Evolutionary conservation across 2,329 filamentous ascomycete species (phyloP), one percentile per base, ranked within the genome.

Genomic region (Zelopaecilomyces penicillatus): DNA sequence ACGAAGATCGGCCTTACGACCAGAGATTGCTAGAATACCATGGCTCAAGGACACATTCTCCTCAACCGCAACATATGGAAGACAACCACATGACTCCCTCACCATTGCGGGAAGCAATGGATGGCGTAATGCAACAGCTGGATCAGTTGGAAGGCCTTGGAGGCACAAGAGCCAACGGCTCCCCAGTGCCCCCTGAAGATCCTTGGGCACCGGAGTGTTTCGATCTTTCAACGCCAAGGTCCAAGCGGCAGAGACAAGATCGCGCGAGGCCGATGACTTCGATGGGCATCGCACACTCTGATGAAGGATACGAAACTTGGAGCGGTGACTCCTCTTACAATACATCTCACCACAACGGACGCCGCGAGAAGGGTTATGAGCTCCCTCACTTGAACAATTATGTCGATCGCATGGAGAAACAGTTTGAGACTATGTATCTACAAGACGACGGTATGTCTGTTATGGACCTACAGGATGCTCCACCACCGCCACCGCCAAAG

Each of bases 191-290:
- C 1, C 69, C 77, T 1, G 65, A 81, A 6, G 80, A 88, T 57
- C 83, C 89, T 4, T 98, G 93, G 93, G 93, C 89, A 0, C 89
- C 89, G 0, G 90, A 95, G 56, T 87, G 83, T 6, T 96, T 94
- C 57, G 83, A 78, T 45, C 65, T 77, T 60, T 64, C 76, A 3
- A 55, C 60, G 6, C 57, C 57, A 9, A 55, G 53, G 9, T 54
- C 62, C 3, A 56, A 47, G 29, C 52, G 53, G 19, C n/a, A 35
- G 32, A 37, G 37, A 19, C 50, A 57, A 42, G 60, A 63, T 30
- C 48, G 52, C 37, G 35, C 51, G 26, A 54, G 63, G 33, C 83
- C 89, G 0, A 75, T 86, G 51, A 93, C 88, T 4, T 84, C 88
- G 0, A 73, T 87, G 57, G 88, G 85, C 1, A 75, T 89, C 49